phyloP scores from a whole-genome alignment of 768 basidiomycete species.

The Naganishia antarctica region DNA sequence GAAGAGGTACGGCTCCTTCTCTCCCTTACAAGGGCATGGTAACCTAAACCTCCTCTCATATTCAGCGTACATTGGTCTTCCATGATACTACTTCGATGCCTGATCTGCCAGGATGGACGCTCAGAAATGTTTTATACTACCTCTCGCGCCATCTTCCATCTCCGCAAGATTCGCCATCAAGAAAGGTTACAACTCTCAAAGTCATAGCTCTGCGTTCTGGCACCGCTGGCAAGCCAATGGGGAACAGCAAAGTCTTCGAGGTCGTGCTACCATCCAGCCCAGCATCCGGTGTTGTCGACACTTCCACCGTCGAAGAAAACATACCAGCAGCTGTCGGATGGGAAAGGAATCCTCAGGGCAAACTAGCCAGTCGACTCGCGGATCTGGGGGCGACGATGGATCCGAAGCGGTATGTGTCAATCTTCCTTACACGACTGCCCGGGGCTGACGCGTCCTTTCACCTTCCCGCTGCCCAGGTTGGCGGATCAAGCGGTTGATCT shows the following conservation, averaged over 20 bases:
- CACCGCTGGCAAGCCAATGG: constrained; percentile 7
- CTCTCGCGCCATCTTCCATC: constrained; percentile 56
- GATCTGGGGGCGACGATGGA: constrained; percentile 97
- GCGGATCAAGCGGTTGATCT: constrained; percentile 97
- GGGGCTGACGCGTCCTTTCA: not conserved
- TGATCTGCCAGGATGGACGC: constrained; percentile 79
- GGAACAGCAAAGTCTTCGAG: constrained; percentile 3
- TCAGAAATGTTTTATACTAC: constrained; percentile 84
- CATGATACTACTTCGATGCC: constrained; percentile 77
- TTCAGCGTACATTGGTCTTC: constrained; percentile 60
- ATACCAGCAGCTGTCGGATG: constrained; percentile 77
- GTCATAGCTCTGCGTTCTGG: constrained; percentile 70
- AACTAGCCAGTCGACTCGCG: constrained; percentile 77
- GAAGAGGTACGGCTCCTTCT: constrained; percentile 50
- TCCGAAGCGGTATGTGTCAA: constrained; percentile 60
- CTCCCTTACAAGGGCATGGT: constrained; percentile 26
- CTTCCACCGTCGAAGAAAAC: not conserved
- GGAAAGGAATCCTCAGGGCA: constrained; percentile 87
- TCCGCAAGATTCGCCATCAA: not conserved
- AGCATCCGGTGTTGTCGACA: not conserved
- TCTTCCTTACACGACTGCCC: not conserved
- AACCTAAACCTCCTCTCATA: not conserved
- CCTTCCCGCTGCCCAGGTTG: constrained; percentile 54
- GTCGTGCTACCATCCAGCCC: not conserved
- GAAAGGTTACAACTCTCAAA: constrained; percentile 55